Conservation (phyloP, 2,329 filamentous ascomycete genomes). For the Epichloe aotearoae region DNA sequence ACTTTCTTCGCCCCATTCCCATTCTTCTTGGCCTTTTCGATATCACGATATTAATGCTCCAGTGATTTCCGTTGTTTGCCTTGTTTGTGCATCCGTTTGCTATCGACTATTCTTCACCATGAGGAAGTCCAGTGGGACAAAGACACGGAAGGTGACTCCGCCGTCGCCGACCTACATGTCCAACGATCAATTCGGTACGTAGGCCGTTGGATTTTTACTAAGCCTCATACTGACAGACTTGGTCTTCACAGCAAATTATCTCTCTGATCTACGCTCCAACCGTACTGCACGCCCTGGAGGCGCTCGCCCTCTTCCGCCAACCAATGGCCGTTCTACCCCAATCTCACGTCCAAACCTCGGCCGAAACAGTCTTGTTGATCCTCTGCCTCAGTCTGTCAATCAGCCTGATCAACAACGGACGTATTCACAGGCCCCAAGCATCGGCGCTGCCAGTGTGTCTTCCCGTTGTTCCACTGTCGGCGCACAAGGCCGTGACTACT, state of each 20-base stretch:
- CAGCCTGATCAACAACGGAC: constrained; percentile 13
- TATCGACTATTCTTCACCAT: constrained; percentile 7
- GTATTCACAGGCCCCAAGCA: constrained; percentile 24
- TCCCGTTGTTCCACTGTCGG: constrained; percentile 37
- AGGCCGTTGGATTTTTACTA: not conserved
- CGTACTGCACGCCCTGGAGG: constrained; percentile 56
- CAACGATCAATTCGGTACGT: constrained; percentile 51
- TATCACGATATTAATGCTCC: not conserved
- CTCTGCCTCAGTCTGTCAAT: constrained; percentile 15
- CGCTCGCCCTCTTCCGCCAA: constrained; percentile 47
- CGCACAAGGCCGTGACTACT: constrained; percentile 37
- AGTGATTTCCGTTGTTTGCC: not conserved
- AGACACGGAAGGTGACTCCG: constrained; percentile 42
- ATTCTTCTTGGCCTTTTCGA: not conserved
- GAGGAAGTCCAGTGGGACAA: constrained; percentile 20
- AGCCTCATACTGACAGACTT: constrained; percentile 1
- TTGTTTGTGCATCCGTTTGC: not conserved
- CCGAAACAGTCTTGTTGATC: constrained; percentile 20
- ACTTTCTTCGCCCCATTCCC: not conserved
- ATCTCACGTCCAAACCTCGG: constrained; percentile 16
- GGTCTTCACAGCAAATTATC: constrained; percentile 46
- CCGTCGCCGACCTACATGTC: constrained; percentile 52
- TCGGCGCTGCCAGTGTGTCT: constrained; percentile 30
- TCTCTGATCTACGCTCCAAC: constrained; percentile 56
- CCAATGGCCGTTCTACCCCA: constrained; percentile 16